Evolutionary conservation across 345 rosid genomes (phyloP).

Genomic region (Citrus mangshanensis): DNA sequence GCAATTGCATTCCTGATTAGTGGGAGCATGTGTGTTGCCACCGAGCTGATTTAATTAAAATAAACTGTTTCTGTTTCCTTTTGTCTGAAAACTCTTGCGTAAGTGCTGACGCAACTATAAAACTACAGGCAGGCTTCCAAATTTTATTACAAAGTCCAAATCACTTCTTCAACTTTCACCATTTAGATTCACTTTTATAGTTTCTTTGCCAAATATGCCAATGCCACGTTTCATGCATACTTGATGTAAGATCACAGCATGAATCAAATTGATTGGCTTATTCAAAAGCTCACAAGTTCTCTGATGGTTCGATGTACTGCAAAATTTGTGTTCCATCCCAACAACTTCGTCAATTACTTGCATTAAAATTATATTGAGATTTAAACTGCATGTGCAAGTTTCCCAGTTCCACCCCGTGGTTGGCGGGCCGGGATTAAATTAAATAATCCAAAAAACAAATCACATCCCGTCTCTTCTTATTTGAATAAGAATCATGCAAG

Average conservation of each 20-base stretch:
- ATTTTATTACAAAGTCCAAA: no score
- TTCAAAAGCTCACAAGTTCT: not conserved
- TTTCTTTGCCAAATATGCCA: not conserved
- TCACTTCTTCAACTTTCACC: no score
- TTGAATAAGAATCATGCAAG: not conserved
- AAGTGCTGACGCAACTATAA: constrained; percentile 12
- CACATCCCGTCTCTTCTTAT: not conserved
- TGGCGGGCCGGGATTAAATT: not conserved
- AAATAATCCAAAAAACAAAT: not conserved
- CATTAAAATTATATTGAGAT: not conserved
- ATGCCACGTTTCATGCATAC: not conserved
- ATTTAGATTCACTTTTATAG: not conserved
- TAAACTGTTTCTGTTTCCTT: not conserved
- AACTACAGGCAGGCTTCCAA: no score
- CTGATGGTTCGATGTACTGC: not conserved
- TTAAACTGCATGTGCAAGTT: constrained; percentile 3
- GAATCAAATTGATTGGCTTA: not conserved
- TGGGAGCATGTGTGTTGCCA: constrained; percentile 21
- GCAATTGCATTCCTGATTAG: constrained; percentile 11
- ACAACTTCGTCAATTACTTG: not conserved
- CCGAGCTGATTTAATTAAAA: not conserved
- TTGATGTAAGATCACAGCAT: not conserved
- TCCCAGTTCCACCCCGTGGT: not conserved
- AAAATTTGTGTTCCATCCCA: no score
- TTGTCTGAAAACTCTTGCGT: constrained; percentile 5